phyloP scores from a whole-genome alignment of 2,329 filamentous ascomycete species.

The Trichophyton simii region DNA sequence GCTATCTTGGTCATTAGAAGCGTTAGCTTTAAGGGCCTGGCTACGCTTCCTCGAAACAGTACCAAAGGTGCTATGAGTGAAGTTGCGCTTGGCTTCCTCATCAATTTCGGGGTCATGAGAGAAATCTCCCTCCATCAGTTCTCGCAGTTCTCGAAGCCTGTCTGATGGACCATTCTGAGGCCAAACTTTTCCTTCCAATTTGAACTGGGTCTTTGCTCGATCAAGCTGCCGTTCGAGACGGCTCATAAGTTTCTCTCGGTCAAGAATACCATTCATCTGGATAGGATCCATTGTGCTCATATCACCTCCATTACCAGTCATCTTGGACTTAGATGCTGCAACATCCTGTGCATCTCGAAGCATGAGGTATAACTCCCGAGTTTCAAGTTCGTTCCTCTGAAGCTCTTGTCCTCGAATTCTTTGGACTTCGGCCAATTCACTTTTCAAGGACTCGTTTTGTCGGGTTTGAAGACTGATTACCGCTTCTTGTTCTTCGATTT shows the following conservation, averaged over 20 bases:
- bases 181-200: conserved; percentile 88
- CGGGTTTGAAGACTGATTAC: conserved; percentile 81
- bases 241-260: conserved; percentile 84
- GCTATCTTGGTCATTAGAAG: conserved; percentile 25
- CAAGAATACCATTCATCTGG: conserved; percentile 82
- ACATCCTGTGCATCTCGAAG: conserved; percentile 93
- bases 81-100: conserved; percentile 46
- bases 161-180: conserved; percentile 80
- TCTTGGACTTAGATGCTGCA: conserved; percentile 72
- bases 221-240: conserved; percentile 90
- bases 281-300: conserved; percentile 54
- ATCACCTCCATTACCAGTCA: conserved; percentile 36
- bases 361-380: conserved; percentile 94
- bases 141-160: conserved; percentile 76
- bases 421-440: conserved; percentile 77
- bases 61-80: conserved; percentile 62
- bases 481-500: conserved; percentile 81
- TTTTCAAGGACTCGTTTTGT: conserved; percentile 77
- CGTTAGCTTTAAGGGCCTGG: conserved; percentile 29
- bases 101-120: conserved; percentile 40
- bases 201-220: conserved; percentile 93
- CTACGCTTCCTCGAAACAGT: conserved; percentile 50
- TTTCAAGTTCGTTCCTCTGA: conserved; percentile 90
- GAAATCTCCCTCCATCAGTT: conserved; percentile 70
- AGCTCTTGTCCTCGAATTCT: conserved; percentile 77